Conservation (phyloP, 345 rosid species). For the Populus davidiana region DNA sequence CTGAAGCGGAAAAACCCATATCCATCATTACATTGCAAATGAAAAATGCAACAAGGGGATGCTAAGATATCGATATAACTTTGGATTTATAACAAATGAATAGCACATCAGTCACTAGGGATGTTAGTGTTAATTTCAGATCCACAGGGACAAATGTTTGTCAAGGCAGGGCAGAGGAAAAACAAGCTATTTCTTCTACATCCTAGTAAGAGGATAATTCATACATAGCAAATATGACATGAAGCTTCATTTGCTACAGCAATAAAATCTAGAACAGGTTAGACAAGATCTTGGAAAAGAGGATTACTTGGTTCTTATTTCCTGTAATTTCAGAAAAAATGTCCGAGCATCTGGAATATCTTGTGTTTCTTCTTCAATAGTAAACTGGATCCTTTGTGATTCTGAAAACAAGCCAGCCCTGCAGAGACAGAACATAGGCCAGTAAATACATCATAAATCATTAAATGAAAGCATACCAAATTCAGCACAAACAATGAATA, state of each 20-base stretch:
- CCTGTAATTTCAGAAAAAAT: conserved; percentile 70
- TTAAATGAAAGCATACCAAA: neutral
- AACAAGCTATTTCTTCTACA: neutral
- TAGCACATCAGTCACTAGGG: neutral
- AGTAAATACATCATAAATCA: conserved; percentile 7
- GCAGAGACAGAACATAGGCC: conserved; percentile 29
- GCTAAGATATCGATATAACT: neutral
- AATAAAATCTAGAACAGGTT: neutral
- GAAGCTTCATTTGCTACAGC: neutral
- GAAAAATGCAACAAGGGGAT: neutral
- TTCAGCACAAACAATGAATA: neutral
- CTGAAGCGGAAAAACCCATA: conserved; percentile 34
- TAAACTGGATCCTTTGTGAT: conserved; percentile 64
- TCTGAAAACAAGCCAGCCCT: conserved; percentile 89
- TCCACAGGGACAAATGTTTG: neutral
- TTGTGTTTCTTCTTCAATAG: conserved; percentile 59
- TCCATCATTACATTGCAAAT: neutral
- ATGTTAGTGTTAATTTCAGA: neutral
- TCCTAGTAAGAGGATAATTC: neutral
- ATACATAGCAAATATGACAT: neutral
- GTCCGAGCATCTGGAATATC: conserved; percentile 88
- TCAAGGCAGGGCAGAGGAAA: neutral
- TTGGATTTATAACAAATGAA: neutral
- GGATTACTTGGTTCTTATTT: conserved; percentile 59
- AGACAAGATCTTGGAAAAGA: neutral